Evolutionary conservation across 805 yeast genomes (phyloP), one percentile per base, ranked within the genome.

Genomic region (Scheffersomyces lignosus): DNA sequence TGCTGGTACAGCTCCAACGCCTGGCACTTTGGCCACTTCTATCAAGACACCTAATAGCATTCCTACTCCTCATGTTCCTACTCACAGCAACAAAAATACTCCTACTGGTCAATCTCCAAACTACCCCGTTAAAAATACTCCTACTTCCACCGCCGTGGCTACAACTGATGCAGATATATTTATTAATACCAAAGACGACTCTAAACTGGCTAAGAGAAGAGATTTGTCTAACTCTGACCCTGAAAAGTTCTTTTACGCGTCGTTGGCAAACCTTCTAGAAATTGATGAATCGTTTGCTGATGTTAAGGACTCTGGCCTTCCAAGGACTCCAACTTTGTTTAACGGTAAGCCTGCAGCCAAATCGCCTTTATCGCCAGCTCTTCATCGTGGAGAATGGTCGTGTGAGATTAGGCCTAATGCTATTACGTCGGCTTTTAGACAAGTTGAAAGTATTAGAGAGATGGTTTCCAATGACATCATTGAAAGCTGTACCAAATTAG

Each of bases 221-320:
- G 77, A 71, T 34, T 60, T 77, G 29, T 70, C 73, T 1, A 54
- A 54, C 34, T 41, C 54, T 15, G 76, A 77, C 48, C 76, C 81
- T 0, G 67, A 70, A 30, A 58, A 60, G 35, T 78, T 73, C 51
- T 72, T 77, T 46, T 62, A 70, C 31, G 73, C 79, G 0, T 71
- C 80, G 2, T 58, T 78, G 37, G 70, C 78, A 6, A 77, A 77
- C 50, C 57, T 73, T 25, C 58, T 77, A 41, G 76, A 71, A 28
- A 48, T 77, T 17, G 70, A 68, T 6, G 75, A 66, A 9, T 62
- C 65, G 24, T 66, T 60, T 37, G 47, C 41, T 9, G 54, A 51
- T 18, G 39, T 63, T 12, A 20, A 20, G 24, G 40, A 36, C n/a
- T 37, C 38, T 1, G 36, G 38, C 12, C 23, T 41, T 37, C 33